These are phyloP conservation scores for Septoria petroselini DNA, from an alignment of 2,329 filamentous ascomycete genomes.

Conservation along the genomic window DNA sequence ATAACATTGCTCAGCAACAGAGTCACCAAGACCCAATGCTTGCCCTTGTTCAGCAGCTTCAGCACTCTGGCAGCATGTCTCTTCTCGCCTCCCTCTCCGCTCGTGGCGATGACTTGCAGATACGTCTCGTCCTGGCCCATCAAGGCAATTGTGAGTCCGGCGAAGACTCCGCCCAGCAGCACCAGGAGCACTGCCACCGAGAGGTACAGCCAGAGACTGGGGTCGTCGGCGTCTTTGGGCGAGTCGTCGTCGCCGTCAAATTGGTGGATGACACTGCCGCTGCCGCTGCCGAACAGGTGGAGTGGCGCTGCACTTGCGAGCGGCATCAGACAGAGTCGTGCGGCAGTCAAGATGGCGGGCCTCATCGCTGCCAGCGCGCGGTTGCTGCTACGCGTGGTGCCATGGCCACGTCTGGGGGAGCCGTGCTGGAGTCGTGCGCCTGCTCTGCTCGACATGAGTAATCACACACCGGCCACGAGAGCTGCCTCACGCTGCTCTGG, in stretches of 20 bases:
- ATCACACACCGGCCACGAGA: no score
- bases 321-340: constrained; percentile 24
- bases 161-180: constrained; percentile 85
- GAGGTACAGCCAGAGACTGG: constrained; percentile 76
- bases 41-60: constrained; percentile 76
- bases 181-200: constrained; percentile 76
- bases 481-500: no score
- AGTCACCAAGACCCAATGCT: constrained; percentile 97
- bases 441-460: constrained; percentile 1
- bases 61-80: constrained; percentile 81
- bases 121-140: constrained; percentile 91
- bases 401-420: constrained; percentile 3
- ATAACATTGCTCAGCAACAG: constrained; percentile 93
- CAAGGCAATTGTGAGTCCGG: constrained; percentile 85
- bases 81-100: constrained; percentile 78
- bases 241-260: constrained; percentile 23
- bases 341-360: constrained; percentile 22
- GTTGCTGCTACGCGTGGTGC: constrained; percentile 1
- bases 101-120: constrained; percentile 86
- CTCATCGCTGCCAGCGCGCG: constrained; percentile 17
- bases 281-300: constrained; percentile 14
- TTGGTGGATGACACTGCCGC: constrained; percentile 12
- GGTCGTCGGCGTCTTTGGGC: constrained; percentile 45
- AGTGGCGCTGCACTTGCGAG: constrained; percentile 24
- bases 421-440: constrained; percentile 2